A percentile compares a stretch with the other conserved stretches of the same genome.
Evolutionary conservation across 257 asterid species (phyloP).

Genomic region (Solanum medicagineum): DNA sequence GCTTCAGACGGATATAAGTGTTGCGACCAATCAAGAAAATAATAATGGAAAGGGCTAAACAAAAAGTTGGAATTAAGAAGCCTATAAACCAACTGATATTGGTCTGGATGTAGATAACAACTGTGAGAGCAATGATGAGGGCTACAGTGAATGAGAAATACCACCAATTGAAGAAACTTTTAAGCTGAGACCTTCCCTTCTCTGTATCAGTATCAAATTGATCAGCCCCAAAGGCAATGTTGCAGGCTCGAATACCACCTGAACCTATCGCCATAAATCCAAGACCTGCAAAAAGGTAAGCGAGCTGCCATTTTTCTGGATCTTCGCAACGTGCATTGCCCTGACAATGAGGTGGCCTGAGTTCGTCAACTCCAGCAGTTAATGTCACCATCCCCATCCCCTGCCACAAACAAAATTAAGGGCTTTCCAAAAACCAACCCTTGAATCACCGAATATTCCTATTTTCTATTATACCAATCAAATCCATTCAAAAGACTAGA

Average conservation of each 20-base stretch:
- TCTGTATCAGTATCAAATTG: conserved; percentile 64
- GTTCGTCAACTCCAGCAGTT: conserved; percentile 38
- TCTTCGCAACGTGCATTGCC: conserved; percentile 15
- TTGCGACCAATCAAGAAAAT: conserved; percentile 50
- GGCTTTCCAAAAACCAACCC: background rate
- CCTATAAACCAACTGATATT: conserved; percentile 68
- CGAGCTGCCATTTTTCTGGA: conserved; percentile 58
- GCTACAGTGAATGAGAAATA: conserved; percentile 70
- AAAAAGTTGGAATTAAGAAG: conserved; percentile 59
- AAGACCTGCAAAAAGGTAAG: conserved; percentile 34
- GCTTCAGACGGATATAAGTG: conserved; percentile 26
- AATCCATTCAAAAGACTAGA: background rate
- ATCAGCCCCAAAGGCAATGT: conserved; percentile 88
- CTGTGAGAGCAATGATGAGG: conserved; percentile 54
- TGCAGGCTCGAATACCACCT: conserved; percentile 75
- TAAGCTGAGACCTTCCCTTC: conserved; percentile 52
- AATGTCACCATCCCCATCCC: conserved; percentile 53
- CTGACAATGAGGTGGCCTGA: conserved; percentile 48
- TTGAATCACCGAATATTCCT: background rate
- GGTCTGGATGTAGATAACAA: conserved; percentile 63
- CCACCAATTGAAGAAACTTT: conserved; percentile 91
- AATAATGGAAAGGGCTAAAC: conserved; percentile 39
- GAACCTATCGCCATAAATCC: conserved; percentile 61
- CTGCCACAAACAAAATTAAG: conserved; percentile 4
- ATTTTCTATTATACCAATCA: background rate